Evolutionary conservation across 2,329 filamentous ascomycete genomes (phyloP).

Genomic region (Zymoseptoria crescenta): DNA sequence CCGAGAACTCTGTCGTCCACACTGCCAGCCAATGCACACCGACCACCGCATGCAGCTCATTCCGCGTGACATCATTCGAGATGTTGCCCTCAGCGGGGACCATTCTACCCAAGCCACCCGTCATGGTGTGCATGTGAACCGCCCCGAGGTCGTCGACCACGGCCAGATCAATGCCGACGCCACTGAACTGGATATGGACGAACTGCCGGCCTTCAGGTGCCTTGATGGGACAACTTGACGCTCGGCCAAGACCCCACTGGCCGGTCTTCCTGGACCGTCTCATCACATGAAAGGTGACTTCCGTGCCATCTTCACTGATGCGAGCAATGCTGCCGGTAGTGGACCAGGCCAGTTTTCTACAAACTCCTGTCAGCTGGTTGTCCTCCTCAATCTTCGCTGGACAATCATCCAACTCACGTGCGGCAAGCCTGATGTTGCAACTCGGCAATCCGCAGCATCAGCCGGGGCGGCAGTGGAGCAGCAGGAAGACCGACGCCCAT

Average conservation of each 20-base stretch:
- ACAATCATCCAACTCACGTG: slow-evolving; percentile 53
- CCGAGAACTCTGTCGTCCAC: slow-evolving; percentile 28
- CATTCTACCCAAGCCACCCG: slow-evolving; percentile 65
- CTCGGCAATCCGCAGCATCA: slow-evolving; percentile 68
- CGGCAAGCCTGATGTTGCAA: slow-evolving; percentile 68
- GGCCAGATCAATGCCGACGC: slow-evolving; percentile 69
- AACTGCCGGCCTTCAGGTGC: slow-evolving; percentile 57
- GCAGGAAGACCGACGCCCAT: slow-evolving; percentile 47
- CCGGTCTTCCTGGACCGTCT: slow-evolving; percentile 61
- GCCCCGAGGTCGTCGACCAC: slow-evolving; percentile 73
- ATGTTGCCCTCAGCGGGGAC: slow-evolving; percentile 44
- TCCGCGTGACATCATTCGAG: slow-evolving; percentile 54
- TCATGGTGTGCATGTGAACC: slow-evolving; percentile 65
- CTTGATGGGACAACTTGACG: slow-evolving; percentile 57
- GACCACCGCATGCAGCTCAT: slow-evolving; percentile 66
- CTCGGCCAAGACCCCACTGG: slow-evolving; percentile 67
- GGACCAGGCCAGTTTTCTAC: slow-evolving; percentile 78
- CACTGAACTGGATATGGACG: slow-evolving; percentile 77
- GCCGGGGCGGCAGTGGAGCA: slow-evolving; percentile 47
- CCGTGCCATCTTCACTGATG: slow-evolving; percentile 63
- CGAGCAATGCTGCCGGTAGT: slow-evolving; percentile 77
- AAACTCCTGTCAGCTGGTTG: slow-evolving; percentile 1
- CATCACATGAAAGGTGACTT: slow-evolving; percentile 65
- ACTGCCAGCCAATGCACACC: slow-evolving; percentile 74
- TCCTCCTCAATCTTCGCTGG: not conserved